These are phyloP conservation scores for Pichia phayaonensis DNA, from an alignment of 805 yeast genomes.

Conservation along the genomic window DNA sequence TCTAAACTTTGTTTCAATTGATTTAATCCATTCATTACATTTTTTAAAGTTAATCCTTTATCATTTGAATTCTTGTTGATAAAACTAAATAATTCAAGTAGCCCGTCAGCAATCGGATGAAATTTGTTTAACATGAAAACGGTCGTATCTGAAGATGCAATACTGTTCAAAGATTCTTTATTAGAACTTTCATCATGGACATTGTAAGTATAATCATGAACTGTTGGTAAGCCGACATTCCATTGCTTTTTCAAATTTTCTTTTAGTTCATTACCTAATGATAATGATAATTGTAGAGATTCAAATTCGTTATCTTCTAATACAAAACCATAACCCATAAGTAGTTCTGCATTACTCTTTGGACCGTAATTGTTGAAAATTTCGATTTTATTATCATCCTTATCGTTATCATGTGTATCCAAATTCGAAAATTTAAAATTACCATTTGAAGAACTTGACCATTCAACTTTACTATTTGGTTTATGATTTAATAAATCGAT, in stretches of 20 bases:
- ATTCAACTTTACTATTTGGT: conserved; percentile 50
- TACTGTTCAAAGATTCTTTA: not conserved
- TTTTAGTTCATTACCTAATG: conserved; percentile 15
- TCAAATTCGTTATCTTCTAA: conserved; percentile 51
- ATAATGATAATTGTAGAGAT: conserved; percentile 50
- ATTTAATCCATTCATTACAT: conserved; percentile 54
- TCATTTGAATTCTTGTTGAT: conserved; percentile 46
- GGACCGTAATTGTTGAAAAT: conserved; percentile 80
- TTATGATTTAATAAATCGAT: conserved; percentile 75
- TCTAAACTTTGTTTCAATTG: conserved; percentile 47
- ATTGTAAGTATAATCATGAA: conserved; percentile 25
- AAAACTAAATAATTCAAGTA: conserved; percentile 46
- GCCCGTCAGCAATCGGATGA: conserved; percentile 34
- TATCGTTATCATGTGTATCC: not conserved
- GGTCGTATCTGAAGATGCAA: not conserved
- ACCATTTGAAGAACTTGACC: conserved; percentile 36
- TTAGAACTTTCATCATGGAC: conserved; percentile 2
- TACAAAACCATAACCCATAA: conserved; percentile 78
- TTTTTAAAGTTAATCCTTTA: conserved; percentile 36
- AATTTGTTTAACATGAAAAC: conserved; percentile 23
- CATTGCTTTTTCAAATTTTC: conserved; percentile 9
- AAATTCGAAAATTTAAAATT: conserved; percentile 4
- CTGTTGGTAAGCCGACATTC: conserved; percentile 20
- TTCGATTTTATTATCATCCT: conserved; percentile 33
- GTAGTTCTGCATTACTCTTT: conserved; percentile 76